Conservation (phyloP, 176 grass and related monocot genomes). For the Ensete ventricosum region DNA sequence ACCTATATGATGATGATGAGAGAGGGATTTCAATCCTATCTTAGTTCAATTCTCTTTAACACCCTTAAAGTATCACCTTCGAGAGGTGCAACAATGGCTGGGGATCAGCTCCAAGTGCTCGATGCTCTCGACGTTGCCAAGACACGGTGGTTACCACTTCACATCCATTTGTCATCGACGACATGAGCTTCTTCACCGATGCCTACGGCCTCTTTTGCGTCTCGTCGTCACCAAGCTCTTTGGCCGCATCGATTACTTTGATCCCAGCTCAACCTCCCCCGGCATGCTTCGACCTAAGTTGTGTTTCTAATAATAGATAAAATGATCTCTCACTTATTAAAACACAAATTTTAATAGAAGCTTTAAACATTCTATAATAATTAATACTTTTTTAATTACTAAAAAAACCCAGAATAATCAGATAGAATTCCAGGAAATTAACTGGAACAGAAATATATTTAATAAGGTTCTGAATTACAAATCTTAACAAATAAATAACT, state of each 20-base stretch:
- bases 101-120: neutral
- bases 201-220: conserved; percentile 69
- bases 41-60: too few species aligned
- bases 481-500: too few species aligned
- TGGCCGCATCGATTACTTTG: neutral
- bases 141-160: conserved; percentile 64
- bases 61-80: too few species aligned
- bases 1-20: neutral
- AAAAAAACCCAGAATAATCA: too few species aligned
- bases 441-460: too few species aligned
- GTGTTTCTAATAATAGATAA: too few species aligned
- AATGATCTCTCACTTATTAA: too few species aligned
- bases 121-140: conserved; percentile 3
- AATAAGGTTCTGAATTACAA: too few species aligned
- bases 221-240: conserved; percentile 9
- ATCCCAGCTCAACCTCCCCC: neutral
- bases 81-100: neutral
- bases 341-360: too few species aligned
- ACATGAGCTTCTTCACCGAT: conserved; percentile 73
- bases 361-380: too few species aligned
- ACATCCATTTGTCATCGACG: conserved; percentile 58
- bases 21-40: neutral
- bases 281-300: neutral
- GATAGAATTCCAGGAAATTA: too few species aligned
- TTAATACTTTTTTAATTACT: too few species aligned